Base-by-base conservation (phyloP, 768 basidiomycete genomes). In the Podaxis rugospora region DNA sequence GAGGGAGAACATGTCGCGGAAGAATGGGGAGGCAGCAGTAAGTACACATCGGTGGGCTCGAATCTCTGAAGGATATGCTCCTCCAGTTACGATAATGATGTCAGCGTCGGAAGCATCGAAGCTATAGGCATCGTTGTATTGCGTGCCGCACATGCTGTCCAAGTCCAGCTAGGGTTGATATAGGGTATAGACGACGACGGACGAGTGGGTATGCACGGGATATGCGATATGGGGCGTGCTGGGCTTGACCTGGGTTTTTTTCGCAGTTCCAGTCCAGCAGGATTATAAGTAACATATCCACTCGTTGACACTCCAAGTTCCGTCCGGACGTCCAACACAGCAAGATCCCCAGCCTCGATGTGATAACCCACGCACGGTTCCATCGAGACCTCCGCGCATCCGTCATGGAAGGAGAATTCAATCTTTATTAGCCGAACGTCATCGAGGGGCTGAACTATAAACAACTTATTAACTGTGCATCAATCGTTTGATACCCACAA, bases 1-100 rank as follows among this genome's bases (percentile, higher is more conserved):
- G n/a, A 90, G 74, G 18, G 82, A 70, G 67, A 91, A 87, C 85
- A 90, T 83, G 57, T 86, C 81, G 57, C 72, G 68, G 71, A 90
- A 92, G 72, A 90, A 87, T 3, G 84, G 79, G 4, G 89, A 90
- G 1, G 87, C 85, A 5, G 78, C 75, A 11, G 82, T 73, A 51
- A 92, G 80, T 60, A 91, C 80, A 68, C 80, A 83, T 64, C 78
- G 78, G 70, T 89, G 89, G 27, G 84, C 81, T 40, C 74, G 79
- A 66, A 90, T 87, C 64, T 83, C 78, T 57, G 78, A 72, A n/a
- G 71, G 65, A 51, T 74, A 64, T 39, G 51, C 59, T 36, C 52
- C 59, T 5, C 69, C 66, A 0, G 85, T 80, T n/a, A 80, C 74
- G 59, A 88, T 74, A 61, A 82, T 67, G 62, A 83, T 62, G 67